A percentile compares a stretch with the other conserved stretches of the same genome.
Evolutionary conservation across 108 stramenopile genomes (phyloP).

Genomic region (Thalassiosira profunda): DNA sequence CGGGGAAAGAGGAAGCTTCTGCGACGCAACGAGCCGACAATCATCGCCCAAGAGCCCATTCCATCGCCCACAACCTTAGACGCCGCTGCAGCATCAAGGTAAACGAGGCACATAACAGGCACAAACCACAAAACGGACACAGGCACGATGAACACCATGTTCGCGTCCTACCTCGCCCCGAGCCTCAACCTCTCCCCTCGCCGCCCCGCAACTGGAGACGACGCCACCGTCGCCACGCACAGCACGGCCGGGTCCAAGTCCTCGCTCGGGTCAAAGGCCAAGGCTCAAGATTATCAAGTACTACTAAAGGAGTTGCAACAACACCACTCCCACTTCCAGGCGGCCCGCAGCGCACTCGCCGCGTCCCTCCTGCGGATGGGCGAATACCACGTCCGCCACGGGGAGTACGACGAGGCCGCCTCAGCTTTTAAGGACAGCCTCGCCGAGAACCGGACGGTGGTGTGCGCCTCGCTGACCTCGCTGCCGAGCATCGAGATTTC

Average conservation of each 20-base stretch:
- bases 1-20: no score
- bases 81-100: no score
- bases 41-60: no score
- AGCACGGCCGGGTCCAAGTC: constrained; percentile 18
- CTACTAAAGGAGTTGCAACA: constrained; percentile 51
- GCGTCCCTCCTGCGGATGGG: constrained; percentile 66
- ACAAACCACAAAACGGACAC: no score
- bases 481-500: constrained; percentile 25
- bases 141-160: no score
- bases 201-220: no score
- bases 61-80: no score
- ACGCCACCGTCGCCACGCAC: constrained; percentile 22
- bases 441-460: constrained; percentile 73
- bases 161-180: constrained; percentile 9
- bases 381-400: constrained; percentile 77
- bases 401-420: constrained; percentile 84
- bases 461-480: constrained; percentile 18
- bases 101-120: no score
- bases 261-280: constrained; percentile 11
- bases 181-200: constrained; percentile 6
- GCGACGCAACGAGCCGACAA: no score
- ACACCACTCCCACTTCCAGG: constrained; percentile 40
- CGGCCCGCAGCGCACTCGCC: constrained; percentile 56
- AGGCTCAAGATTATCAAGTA: constrained; percentile 64
- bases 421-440: constrained; percentile 78